phyloP scores from a whole-genome alignment of 768 basidiomycete species.

The Hydnomerulius pinastri region DNA sequence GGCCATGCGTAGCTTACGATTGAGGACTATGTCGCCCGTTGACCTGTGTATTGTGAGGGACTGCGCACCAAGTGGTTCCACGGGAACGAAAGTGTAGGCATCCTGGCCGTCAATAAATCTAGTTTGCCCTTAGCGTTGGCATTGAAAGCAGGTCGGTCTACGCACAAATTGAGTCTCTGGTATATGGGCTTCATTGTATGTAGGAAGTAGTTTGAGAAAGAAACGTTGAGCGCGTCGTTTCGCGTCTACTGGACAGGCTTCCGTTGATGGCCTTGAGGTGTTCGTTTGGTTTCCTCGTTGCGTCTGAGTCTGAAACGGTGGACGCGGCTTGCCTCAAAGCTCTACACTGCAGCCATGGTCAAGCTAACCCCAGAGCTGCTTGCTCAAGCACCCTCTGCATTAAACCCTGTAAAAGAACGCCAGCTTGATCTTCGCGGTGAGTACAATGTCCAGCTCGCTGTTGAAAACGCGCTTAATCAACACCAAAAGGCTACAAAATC shows the following conservation, averaged over 20 bases:
- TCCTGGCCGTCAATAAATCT: slow-evolving; percentile 74
- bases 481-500: slow-evolving; percentile 82
- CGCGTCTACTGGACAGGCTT: slow-evolving; percentile 4
- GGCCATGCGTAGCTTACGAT: slow-evolving; percentile 46
- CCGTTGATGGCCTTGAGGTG: too few species aligned
- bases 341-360: slow-evolving; percentile 47
- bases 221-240: slow-evolving; percentile 15
- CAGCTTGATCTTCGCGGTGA: slow-evolving; percentile 89
- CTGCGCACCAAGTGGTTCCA: slow-evolving; percentile 57
- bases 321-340: slow-evolving; percentile 3
- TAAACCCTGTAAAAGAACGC: slow-evolving; percentile 86
- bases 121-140: not conserved
- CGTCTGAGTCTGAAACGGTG: slow-evolving; percentile 38
- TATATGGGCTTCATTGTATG: slow-evolving; percentile 67
- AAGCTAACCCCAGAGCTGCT: slow-evolving; percentile 95
- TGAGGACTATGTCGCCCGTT: slow-evolving; percentile 75
- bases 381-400: slow-evolving; percentile 72
- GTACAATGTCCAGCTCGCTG: slow-evolving; percentile 24
- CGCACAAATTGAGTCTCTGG: slow-evolving; percentile 73
- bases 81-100: slow-evolving; percentile 78
- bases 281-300: slow-evolving; percentile 20
- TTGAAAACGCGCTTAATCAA: slow-evolving; percentile 14
- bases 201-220: slow-evolving; percentile 15
- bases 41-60: slow-evolving; percentile 71
- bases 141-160: slow-evolving; percentile 19